A percentile compares a stretch with the other conserved stretches of the same genome.
Conservation (phyloP, 1,284 basidiomycete species). For the Ganoderma boninense region DNA sequence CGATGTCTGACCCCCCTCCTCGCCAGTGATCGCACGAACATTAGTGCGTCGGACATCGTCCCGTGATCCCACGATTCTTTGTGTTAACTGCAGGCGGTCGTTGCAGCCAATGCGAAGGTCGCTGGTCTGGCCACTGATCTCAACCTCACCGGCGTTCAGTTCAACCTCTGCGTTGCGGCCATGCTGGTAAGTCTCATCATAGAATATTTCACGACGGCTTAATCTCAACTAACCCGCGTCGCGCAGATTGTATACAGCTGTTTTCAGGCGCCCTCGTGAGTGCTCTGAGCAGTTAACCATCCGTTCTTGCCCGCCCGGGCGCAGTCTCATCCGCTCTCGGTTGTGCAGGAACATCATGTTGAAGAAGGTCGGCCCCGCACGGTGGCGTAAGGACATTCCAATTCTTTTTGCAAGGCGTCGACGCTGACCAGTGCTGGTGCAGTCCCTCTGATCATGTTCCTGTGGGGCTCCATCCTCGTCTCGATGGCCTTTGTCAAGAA, state of each 20-base stretch:
- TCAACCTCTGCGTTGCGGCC: constrained; percentile 28
- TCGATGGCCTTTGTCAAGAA: constrained; percentile 29
- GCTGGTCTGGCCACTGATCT: constrained; percentile 26
- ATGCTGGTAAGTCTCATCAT: constrained; percentile 17
- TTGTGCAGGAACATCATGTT: constrained; percentile 25
- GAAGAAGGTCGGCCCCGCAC: constrained; percentile 23
- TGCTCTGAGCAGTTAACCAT: background rate
- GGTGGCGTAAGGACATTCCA: constrained; percentile 25
- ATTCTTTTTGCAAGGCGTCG: no score
- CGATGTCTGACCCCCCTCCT: constrained; percentile 45
- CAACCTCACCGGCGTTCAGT: constrained; percentile 28
- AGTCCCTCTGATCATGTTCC: constrained; percentile 21
- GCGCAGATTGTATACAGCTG: constrained; percentile 28
- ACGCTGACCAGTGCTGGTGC: background rate
- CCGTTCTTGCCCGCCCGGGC: background rate
- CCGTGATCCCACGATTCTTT: constrained; percentile 31
- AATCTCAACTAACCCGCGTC: no score
- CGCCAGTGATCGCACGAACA: constrained; percentile 68
- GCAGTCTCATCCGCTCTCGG: background rate
- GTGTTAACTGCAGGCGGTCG: constrained; percentile 21
- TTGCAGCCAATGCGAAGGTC: constrained; percentile 32
- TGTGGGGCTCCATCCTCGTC: constrained; percentile 24
- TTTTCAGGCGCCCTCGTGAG: constrained; percentile 30
- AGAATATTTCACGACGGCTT: background rate
- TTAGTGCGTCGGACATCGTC: constrained; percentile 58